Conservation (phyloP, 179 eudicot genomes). For the Drosera spatulata region DNA sequence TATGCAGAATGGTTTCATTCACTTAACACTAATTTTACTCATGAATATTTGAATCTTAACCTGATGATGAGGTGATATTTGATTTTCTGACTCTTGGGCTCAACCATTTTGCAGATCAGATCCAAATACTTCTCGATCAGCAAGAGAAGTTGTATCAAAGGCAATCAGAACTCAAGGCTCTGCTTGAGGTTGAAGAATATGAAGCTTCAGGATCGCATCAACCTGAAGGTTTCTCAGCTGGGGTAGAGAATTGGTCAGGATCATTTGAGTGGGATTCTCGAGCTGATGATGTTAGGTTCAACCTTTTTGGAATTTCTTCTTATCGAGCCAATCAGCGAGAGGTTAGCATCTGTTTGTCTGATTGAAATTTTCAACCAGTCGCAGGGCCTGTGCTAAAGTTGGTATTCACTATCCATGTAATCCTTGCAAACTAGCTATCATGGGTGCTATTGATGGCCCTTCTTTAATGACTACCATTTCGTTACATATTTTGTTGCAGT, state of each 20-base stretch:
- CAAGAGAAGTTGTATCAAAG: conserved; percentile 74
- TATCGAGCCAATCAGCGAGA: conserved; percentile 94
- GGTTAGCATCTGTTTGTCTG: conserved; percentile 25
- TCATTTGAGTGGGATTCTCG: conserved; percentile 81
- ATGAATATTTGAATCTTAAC: too few species aligned
- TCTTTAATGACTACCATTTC: too few species aligned
- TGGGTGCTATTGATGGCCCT: too few species aligned
- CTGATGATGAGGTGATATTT: too few species aligned
- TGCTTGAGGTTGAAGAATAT: conserved; percentile 27
- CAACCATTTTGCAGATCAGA: conserved; percentile 46
- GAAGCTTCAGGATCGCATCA: conserved; percentile 39
- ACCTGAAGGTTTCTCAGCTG: conserved; percentile 30
- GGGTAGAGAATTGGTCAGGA: conserved; percentile 69
- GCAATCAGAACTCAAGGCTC: conserved; percentile 69
- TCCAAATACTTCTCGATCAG: conserved; percentile 64
- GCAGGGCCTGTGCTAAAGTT: not conserved
- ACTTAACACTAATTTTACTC: too few species aligned
- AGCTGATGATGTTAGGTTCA: conserved; percentile 74
- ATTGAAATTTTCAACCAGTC: not conserved
- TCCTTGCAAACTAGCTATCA: not conserved
- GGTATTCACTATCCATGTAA: not conserved
- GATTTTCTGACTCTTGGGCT: too few species aligned
- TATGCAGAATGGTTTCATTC: too few species aligned
- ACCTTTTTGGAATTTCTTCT: conserved; percentile 71
- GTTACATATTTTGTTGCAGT: too few species aligned